A percentile compares a stretch with the other conserved stretches of the same genome.
These are phyloP conservation scores for Wickerhamiella alocasiicola DNA, from an alignment of 805 yeast species.

Conservation along the genomic window DNA sequence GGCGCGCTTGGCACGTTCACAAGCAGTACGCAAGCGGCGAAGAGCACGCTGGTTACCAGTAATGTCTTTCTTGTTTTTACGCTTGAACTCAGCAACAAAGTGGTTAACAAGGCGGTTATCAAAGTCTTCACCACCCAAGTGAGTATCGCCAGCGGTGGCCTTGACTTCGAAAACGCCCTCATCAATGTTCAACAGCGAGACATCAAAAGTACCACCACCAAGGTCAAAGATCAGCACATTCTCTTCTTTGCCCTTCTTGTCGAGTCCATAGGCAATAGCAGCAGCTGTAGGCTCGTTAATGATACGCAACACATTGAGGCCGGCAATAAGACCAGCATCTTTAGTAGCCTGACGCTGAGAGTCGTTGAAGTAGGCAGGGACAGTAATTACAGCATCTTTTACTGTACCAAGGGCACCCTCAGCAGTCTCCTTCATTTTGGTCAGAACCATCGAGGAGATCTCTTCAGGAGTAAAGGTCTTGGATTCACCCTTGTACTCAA, in stretches of 20 bases:
- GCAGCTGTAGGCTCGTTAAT: conserved; percentile 98
- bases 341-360: conserved; percentile 98
- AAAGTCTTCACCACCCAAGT: conserved; percentile 98
- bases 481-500: conserved; percentile 77
- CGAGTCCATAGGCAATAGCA: conserved; percentile 95
- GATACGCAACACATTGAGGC: conserved; percentile 86
- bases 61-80: conserved; percentile 93
- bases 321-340: conserved; percentile 95
- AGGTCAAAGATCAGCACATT: conserved; percentile 87
- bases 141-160: conserved; percentile 87
- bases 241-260: conserved; percentile 55
- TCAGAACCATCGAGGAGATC: conserved; percentile 82
- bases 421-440: conserved; percentile 89
- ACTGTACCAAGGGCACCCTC: conserved; percentile 83
- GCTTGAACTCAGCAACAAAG: conserved; percentile 91
- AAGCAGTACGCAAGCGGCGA: conserved; percentile 97
- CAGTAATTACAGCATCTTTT: conserved; percentile 88
- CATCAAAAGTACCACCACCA: conserved; percentile 99
- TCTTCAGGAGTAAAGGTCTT: conserved; percentile 89
- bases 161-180: conserved; percentile 96
- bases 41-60: conserved; percentile 90
- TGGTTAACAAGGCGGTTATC: conserved; percentile 92
- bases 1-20: conserved; percentile 99
- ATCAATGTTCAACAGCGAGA: conserved; percentile 79
- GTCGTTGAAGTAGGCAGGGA: conserved; percentile 94